Conservation (phyloP, 179 eudicot genomes). For the Patellifolia procumbens region DNA sequence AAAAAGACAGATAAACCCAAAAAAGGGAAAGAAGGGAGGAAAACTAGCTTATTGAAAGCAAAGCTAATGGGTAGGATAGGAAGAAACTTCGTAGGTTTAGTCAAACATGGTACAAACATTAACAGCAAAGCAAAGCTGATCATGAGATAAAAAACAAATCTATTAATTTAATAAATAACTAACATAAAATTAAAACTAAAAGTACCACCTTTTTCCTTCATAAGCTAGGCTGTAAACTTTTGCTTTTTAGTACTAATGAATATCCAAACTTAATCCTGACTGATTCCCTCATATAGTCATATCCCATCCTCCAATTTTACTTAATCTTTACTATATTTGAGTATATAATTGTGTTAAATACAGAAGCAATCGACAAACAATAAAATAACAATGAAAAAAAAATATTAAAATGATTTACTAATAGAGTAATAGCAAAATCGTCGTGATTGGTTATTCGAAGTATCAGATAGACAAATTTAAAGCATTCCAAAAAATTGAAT, state of each 20-base stretch:
- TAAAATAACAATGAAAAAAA: too few relatives aligned
- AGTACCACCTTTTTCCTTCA: slow-evolving; percentile 20
- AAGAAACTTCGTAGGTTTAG: slow-evolving; percentile 17
- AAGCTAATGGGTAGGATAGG: background rate
- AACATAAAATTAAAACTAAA: slow-evolving; percentile 5
- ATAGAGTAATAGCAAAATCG: too few relatives aligned
- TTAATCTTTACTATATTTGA: background rate
- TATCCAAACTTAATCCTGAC: slow-evolving; percentile 27
- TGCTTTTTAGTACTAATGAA: slow-evolving; percentile 21
- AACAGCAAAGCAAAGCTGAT: slow-evolving; percentile 33
- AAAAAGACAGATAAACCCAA: background rate
- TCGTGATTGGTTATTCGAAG: too few relatives aligned
- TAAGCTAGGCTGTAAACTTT: slow-evolving; percentile 31
- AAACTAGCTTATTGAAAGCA: background rate
- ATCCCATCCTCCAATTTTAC: background rate
- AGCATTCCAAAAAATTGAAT: too few relatives aligned
- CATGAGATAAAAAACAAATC: slow-evolving; percentile 23
- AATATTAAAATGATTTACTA: too few relatives aligned
- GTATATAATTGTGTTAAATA: too few relatives aligned
- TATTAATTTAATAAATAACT: background rate
- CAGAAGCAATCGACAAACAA: too few relatives aligned
- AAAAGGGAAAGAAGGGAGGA: background rate
- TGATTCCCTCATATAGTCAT: background rate
- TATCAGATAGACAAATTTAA: too few relatives aligned
- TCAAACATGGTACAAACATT: slow-evolving; percentile 31